Conservation (phyloP, 2,329 filamentous ascomycete species). For the Fusarium temperatum region DNA sequence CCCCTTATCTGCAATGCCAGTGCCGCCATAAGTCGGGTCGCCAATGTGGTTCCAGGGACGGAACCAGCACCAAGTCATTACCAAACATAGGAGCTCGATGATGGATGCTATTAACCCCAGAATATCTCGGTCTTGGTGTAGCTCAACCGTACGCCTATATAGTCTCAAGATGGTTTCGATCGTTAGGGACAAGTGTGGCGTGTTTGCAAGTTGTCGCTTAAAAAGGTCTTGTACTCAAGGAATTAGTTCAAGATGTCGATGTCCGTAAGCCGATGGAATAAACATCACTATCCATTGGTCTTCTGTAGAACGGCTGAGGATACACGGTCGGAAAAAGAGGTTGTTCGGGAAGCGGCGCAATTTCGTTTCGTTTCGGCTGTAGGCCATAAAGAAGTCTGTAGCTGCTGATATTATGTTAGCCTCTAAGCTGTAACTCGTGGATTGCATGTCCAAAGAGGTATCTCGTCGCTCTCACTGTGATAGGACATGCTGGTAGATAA, state of each 20-base stretch:
- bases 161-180: neutral
- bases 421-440: neutral
- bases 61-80: neutral
- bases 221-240: neutral
- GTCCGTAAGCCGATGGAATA: no score
- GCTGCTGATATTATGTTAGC: neutral
- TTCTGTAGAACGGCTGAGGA: neutral
- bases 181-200: neutral
- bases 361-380: neutral
- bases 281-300: neutral
- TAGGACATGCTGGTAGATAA: neutral
- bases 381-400: neutral
- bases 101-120: neutral
- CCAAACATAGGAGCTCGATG: neutral
- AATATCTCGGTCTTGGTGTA: neutral
- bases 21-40: no score
- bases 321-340: accelerated
- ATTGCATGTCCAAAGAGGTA: no score
- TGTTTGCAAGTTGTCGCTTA: neutral
- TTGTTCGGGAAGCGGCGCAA: neutral
- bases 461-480: neutral
- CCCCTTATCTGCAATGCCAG: neutral
- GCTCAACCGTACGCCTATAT: neutral
- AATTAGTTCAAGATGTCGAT: neutral
- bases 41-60: neutral